Evolutionary conservation across 106 monocot genomes (phyloP), one percentile per base, ranked within the genome.

Genomic region (Acorus gramineus): DNA sequence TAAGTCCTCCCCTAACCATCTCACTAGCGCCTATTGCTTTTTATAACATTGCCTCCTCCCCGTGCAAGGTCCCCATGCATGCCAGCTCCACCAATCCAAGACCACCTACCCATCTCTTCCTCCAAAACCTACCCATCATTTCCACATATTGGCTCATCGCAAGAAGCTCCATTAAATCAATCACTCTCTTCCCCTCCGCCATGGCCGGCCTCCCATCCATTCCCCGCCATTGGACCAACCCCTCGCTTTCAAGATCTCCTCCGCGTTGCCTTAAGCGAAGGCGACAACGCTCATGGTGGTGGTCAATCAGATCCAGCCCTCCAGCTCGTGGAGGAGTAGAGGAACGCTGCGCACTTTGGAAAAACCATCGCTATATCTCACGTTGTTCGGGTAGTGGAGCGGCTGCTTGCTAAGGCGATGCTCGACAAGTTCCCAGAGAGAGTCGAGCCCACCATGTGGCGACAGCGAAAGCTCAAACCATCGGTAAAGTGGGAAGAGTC

Each of bases 261-360:
- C 64, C 44, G 47, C 47, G 2, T 5, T 60, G 6, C 13, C 59
- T 2, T 71, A 14, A 61, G 12, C 61, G 3, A 48, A 61, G 3
- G 47, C 50, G 0, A 45, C 60, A 6, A 60, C 51, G 46, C 11
- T 69, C 44, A 69, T 69, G 69, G 1, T 52, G 51, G 10, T 52
- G 44, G 42, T 43, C 43, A 69, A 64, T 43, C 55, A 42, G 52
- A 54, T 67, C 60, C 67, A 62, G 61, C 67, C 74, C 2, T 67
- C 1, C 67, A 75, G 68, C 68, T 69, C 0, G 75, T 62, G 0
- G 75, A 75, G 7, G 68, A 75, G 46, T 68, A 75, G 6, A 46
- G 74, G 67, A 74, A 61, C 10, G 74, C 74, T 61, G 11, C 13
- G 67, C 0, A 53, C 52, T 48, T 67, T 52, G n/a, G 55, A 10